Conservation (phyloP, 2,329 filamentous ascomycete species). For the Venturia oleaginea region DNA sequence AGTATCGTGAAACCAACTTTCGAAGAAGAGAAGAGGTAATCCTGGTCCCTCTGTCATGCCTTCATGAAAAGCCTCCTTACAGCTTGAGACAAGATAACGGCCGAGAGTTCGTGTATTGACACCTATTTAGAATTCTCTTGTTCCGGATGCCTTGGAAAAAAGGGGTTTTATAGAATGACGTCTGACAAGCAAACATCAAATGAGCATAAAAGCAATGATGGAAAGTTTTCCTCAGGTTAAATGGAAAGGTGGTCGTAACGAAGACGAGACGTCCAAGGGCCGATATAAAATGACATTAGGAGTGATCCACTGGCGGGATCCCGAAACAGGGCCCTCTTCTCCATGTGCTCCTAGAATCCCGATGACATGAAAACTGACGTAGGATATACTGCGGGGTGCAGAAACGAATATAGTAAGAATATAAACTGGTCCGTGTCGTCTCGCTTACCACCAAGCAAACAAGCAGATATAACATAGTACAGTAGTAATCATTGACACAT, state of each 20-base stretch:
- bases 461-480: too few relatives aligned
- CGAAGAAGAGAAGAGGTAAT: too few relatives aligned
- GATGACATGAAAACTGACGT: not conserved
- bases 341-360: not conserved
- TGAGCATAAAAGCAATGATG: not conserved
- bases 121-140: not conserved
- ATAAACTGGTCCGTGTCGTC: not conserved
- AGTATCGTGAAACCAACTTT: too few relatives aligned
- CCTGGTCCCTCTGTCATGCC: too few relatives aligned
- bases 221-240: not conserved
- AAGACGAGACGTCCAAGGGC: not conserved
- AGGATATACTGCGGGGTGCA: not conserved
- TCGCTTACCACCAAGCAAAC: too few relatives aligned
- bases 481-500: not conserved
- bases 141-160: not conserved
- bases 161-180: not conserved
- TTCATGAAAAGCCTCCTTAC: too few relatives aligned
- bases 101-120: not conserved
- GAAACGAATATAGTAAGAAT: slow-evolving; percentile 2
- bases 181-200: not conserved
- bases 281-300: not conserved
- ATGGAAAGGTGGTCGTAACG: too few relatives aligned
- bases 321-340: too few relatives aligned
- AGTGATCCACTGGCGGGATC: not conserved
- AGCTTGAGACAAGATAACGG: not conserved